Evolutionary conservation across 2,329 filamentous ascomycete species (phyloP).

Genomic region (Paraconiothyrium brasiliense): DNA sequence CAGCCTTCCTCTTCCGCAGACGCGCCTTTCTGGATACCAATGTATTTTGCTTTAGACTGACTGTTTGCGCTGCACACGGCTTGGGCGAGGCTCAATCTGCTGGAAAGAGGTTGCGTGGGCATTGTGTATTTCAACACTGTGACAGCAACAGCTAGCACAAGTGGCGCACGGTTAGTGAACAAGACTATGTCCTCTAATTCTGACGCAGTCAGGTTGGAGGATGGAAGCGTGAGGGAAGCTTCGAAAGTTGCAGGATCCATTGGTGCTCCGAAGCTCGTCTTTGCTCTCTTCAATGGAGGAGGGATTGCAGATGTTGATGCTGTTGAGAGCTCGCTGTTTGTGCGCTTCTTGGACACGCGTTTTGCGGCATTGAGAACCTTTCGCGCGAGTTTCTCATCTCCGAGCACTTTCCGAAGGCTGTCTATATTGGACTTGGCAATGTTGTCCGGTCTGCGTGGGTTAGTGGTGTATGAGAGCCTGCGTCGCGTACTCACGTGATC

Average conservation of each 20-base stretch:
- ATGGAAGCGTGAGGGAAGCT: constrained; percentile 67
- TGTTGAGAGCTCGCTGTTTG: constrained; percentile 45
- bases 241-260: constrained; percentile 67
- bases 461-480: constrained; percentile 22
- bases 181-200: constrained; percentile 67
- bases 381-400: constrained; percentile 65
- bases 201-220: constrained; percentile 64
- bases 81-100: constrained; percentile 81
- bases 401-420: constrained; percentile 55
- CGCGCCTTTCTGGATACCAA: constrained; percentile 74
- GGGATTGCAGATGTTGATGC: constrained; percentile 19
- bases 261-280: constrained; percentile 39
- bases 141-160: constrained; percentile 83
- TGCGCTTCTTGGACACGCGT: constrained; percentile 64
- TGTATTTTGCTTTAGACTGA: constrained; percentile 75
- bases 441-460: constrained; percentile 51
- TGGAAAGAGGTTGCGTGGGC: constrained; percentile 86
- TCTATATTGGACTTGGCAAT: constrained; percentile 60
- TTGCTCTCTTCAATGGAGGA: constrained; percentile 48
- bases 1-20: constrained; percentile 75
- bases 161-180: constrained; percentile 80
- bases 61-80: constrained; percentile 86
- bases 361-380: constrained; percentile 67
- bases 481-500: constrained; percentile 58
- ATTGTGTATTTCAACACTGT: constrained; percentile 80